Conservation (phyloP, 768 basidiomycete species). For the Suillus fuscotomentosus region DNA sequence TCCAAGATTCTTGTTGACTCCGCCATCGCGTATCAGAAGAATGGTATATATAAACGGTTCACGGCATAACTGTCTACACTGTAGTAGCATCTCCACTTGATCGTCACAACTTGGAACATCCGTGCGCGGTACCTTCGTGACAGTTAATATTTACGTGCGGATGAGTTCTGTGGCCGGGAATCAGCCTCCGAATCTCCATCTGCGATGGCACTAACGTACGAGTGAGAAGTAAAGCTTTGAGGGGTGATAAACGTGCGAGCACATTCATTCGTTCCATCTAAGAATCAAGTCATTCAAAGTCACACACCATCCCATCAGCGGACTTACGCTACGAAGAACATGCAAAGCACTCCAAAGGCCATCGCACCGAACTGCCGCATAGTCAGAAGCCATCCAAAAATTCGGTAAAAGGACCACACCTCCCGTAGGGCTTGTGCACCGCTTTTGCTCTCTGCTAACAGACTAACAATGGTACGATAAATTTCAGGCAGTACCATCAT, state of each 20-base stretch:
- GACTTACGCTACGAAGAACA: constrained; percentile 90
- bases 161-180: not conserved
- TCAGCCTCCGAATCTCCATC: constrained; percentile 4
- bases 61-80: not conserved
- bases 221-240: constrained; percentile 2
- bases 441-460: constrained; percentile 86
- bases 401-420: constrained; percentile 37
- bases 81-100: not conserved
- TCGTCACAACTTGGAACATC: not conserved
- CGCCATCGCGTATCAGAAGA: constrained; percentile 2
- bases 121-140: not conserved
- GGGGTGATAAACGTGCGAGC: constrained; percentile 9
- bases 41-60: not conserved
- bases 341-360: constrained; percentile 87
- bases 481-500: constrained; percentile 5
- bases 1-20: not conserved
- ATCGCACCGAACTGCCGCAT: constrained; percentile 80
- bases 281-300: constrained; percentile 10
- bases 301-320: constrained; percentile 9
- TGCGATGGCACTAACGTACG: constrained; percentile 6
- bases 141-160: not conserved
- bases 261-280: constrained; percentile 77
- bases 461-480: constrained; percentile 39
- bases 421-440: constrained; percentile 88
- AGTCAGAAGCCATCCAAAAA: constrained; percentile 16